Evolutionary conservation across 305 asterid species (phyloP).

Genomic region (Fraxinus sp.): DNA sequence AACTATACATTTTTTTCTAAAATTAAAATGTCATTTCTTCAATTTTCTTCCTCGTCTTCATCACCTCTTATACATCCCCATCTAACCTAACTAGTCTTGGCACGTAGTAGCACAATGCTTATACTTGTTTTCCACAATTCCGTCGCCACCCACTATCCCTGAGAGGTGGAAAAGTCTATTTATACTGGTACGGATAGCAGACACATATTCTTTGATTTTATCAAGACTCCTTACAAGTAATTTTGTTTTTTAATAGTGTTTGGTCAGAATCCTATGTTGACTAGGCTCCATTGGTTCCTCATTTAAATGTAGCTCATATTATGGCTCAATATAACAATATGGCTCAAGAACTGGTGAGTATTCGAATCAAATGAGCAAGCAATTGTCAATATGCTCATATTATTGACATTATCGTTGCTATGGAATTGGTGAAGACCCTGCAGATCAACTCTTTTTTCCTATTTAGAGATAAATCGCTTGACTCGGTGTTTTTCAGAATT

Average conservation of each 20-base stretch:
- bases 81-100: not conserved
- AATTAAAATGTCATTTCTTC: not conserved
- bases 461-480: not conserved
- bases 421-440: not conserved
- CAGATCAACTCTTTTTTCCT: not conserved
- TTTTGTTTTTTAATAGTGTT: not conserved
- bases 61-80: not conserved
- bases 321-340: no score
- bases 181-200: not conserved
- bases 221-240: not conserved
- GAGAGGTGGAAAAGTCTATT: no score
- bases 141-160: not conserved
- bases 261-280: not conserved
- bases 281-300: not conserved
- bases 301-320: not conserved
- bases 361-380: not conserved
- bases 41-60: not conserved
- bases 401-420: not conserved
- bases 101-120: not conserved
- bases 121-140: no score
- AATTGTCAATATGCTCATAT: not conserved
- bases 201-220: not conserved
- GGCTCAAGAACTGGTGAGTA: not conserved
- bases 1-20: not conserved
- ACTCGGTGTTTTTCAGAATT: not conserved